Evolutionary conservation across 2,329 filamentous ascomycete genomes (phyloP).

Genomic region (Corinectria fuckeliana): DNA sequence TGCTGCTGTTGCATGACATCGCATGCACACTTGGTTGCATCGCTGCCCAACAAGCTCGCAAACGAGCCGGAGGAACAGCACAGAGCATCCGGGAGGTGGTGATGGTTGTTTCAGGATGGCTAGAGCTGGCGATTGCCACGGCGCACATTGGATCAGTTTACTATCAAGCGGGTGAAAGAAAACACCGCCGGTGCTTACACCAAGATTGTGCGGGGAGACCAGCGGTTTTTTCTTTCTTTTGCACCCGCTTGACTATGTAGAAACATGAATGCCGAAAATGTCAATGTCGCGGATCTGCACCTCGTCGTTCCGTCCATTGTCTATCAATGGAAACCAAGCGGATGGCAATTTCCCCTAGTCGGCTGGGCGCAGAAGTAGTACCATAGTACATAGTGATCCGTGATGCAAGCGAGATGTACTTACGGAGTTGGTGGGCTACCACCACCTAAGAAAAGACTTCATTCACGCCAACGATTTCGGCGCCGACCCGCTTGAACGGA

Average conservation of each 20-base stretch:
- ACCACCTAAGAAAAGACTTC: constrained; percentile 8
- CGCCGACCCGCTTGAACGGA: constrained; percentile 4
- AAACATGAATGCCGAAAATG: neutral
- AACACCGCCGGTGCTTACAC: no score
- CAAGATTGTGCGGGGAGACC: no score
- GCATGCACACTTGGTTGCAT: constrained; percentile 10
- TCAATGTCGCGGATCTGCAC: constrained; percentile 4
- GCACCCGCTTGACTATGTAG: no score
- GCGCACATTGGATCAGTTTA: neutral
- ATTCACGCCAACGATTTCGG: constrained; percentile 6
- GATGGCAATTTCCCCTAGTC: constrained; percentile 14
- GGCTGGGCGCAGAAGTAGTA: neutral
- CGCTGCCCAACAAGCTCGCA: neutral
- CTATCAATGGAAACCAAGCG: neutral
- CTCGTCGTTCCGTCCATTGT: constrained; percentile 4
- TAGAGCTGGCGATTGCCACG: neutral
- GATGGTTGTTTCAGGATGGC: neutral
- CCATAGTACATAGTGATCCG: neutral
- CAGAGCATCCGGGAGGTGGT: neutral
- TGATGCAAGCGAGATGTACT: constrained; percentile 10
- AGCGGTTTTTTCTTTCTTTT: no score
- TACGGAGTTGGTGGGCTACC: neutral
- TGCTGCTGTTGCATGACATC: constrained; percentile 1
- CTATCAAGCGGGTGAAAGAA: no score
- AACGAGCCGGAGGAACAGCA: neutral